Evolutionary conservation across 1,284 basidiomycete genomes (phyloP), one percentile per base, ranked within the genome.

Genomic region (Trichosporon asahii): DNA sequence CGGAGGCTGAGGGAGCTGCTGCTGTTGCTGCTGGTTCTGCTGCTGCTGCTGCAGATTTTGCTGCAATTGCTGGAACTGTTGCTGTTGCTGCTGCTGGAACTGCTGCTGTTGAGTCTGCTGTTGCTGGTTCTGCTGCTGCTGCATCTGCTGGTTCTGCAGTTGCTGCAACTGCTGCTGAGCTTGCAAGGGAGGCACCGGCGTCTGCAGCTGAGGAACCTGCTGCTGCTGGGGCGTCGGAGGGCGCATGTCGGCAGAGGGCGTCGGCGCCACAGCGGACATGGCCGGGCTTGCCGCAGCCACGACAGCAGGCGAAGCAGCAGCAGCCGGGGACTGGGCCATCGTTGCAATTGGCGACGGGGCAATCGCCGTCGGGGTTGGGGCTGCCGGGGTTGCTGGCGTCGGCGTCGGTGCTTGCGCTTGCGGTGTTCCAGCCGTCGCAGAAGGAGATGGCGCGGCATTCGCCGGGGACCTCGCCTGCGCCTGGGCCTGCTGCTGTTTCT

Each of bases 401-500:
- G 68, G 35, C 0, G 55, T 15, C 9, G 33, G 37, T 27, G 31
- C 66, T 14, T 23, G 66, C 31, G 27, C 53, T 37, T 29, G 60
- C 25, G 37, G 60, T 2, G 57, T 46, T n/a, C 33, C 21, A 14
- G 29, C 23, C 7, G 60, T 33, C 8, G 55, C n/a, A 7, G 64
- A 44, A 12, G 64, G 3, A 21, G 65, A 25, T 2, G 60, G 68
- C 33, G 44, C 57, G 2, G 64, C 65, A n/a, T 61, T 49, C 2
- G 68, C 57, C 5, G 57, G 57, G n/a, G 57, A 61, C 29, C 29
- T 61, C 29, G 57, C 57, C 57, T 61, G 57, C 27, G 57, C 57
- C 27, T 61, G 57, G 2, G 57, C 57, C 31, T 31, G 49, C 64
- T 69, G 68, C 55, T 71, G 69, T 53, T 72, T 72, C 37, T 74